Percentiles rank a stretch among this genome's conserved stretches.
Evolutionary conservation across 2,329 filamentous ascomycete species (phyloP).

Genomic region (Cadophora luteo-olivacea): DNA sequence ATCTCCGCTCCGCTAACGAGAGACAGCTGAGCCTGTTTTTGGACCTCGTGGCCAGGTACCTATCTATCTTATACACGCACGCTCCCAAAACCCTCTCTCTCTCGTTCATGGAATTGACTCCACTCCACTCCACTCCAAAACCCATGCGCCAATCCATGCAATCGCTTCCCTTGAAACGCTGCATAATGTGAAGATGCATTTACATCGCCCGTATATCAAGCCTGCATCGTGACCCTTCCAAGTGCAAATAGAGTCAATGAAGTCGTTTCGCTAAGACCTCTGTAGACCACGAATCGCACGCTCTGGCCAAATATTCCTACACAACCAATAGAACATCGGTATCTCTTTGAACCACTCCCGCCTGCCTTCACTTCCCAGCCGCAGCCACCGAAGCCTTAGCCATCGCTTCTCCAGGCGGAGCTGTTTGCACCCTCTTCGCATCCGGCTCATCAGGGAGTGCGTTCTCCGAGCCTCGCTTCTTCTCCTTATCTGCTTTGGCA

Average conservation of each 20-base stretch:
- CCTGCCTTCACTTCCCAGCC: constrained; percentile 17
- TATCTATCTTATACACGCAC: background rate
- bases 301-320: constrained; percentile 5
- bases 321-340: background rate
- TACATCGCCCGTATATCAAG: too few relatives aligned
- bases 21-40: background rate
- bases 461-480: constrained; percentile 40
- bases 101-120: too few relatives aligned
- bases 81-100: background rate
- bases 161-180: too few relatives aligned
- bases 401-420: constrained; percentile 29
- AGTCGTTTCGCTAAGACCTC: background rate
- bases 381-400: constrained; percentile 15
- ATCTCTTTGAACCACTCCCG: background rate
- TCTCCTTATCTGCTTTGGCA: constrained; percentile 40
- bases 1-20: background rate
- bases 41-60: background rate
- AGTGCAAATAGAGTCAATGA: background rate
- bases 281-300: too few relatives aligned
- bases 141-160: background rate
- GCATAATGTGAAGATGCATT: too few relatives aligned
- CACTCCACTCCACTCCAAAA: background rate
- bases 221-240: too few relatives aligned
- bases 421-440: constrained; percentile 40
- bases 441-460: constrained; percentile 36